phyloP scores from a whole-genome alignment of 345 rosid genomes.

The Eucalyptus pauciflora region DNA sequence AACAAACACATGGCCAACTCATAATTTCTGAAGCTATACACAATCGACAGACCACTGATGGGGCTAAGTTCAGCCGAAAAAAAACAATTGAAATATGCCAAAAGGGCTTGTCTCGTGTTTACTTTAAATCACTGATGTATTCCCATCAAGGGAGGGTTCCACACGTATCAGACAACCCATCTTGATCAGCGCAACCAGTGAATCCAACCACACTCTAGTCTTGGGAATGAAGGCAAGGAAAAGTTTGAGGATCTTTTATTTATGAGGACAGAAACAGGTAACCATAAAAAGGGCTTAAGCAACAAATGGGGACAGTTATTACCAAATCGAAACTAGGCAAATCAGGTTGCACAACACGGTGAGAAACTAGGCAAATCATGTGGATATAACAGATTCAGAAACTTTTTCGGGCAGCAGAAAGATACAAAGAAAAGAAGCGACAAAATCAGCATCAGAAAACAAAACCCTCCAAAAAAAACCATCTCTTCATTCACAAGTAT shows the following conservation, averaged over 20 bases:
- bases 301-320: not conserved
- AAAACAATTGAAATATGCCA: not conserved
- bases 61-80: not conserved
- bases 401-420: not conserved
- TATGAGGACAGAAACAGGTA: not conserved
- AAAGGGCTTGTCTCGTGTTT: not conserved
- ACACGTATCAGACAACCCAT: not conserved
- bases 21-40: not conserved
- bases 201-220: not conserved
- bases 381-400: not conserved
- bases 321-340: not conserved
- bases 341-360: not conserved
- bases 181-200: not conserved
- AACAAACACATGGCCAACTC: constrained; percentile 13
- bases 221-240: not conserved
- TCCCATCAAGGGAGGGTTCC: not conserved
- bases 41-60: constrained; percentile 31
- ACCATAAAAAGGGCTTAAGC: not conserved
- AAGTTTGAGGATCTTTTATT: not conserved
- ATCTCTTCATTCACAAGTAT: constrained; percentile 6
- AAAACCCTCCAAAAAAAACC: constrained; percentile 1
- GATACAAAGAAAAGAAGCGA: not conserved
- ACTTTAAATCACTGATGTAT: constrained; percentile 2
- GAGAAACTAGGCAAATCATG: not conserved
- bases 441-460: not conserved